Percentiles rank a stretch among this genome's conserved stretches.
Evolutionary conservation across 768 basidiomycete species (phyloP).

Genomic region (Mycena chlorophos): DNA sequence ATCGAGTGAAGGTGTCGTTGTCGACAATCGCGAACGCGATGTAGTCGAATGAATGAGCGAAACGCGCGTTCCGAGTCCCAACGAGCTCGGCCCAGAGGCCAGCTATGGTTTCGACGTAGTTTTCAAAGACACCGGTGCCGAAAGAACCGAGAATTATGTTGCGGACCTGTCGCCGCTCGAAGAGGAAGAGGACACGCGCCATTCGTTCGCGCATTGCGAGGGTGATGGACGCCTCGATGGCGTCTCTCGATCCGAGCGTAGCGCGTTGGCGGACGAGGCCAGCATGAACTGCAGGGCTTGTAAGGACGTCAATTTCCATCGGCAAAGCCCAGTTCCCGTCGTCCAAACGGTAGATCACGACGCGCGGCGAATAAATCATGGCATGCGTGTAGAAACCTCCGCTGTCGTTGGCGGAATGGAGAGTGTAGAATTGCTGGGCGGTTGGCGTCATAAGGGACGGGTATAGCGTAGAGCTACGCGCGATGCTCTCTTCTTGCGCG

Average conservation of each 20-base stretch:
- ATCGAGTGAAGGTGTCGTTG: constrained; percentile 36
- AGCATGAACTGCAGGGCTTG: constrained; percentile 77
- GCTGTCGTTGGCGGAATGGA: constrained; percentile 50
- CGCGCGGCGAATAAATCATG: constrained; percentile 71
- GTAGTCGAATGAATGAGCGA: constrained; percentile 44
- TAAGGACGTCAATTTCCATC: constrained; percentile 63
- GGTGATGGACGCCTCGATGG: background rate
- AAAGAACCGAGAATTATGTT: constrained; percentile 54
- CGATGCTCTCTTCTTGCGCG: constrained; percentile 81
- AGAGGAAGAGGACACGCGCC: constrained; percentile 51
- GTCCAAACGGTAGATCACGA: constrained; percentile 66
- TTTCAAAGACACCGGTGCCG: constrained; percentile 58
- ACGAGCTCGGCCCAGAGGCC: constrained; percentile 53
- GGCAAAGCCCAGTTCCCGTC: constrained; percentile 56
- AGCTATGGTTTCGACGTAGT: constrained; percentile 46
- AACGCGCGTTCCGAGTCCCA: constrained; percentile 39
- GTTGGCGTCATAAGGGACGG: constrained; percentile 55
- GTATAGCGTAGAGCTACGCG: constrained; percentile 73
- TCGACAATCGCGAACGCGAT: constrained; percentile 57
- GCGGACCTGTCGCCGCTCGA: constrained; percentile 46
- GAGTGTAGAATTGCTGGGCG: constrained; percentile 60
- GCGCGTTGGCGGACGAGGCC: constrained; percentile 37
- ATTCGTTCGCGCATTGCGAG: constrained; percentile 54
- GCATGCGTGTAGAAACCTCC: constrained; percentile 74
- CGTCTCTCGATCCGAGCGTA: background rate